Conservation (phyloP, 345 rosid species). For the Boechera stricta region DNA sequence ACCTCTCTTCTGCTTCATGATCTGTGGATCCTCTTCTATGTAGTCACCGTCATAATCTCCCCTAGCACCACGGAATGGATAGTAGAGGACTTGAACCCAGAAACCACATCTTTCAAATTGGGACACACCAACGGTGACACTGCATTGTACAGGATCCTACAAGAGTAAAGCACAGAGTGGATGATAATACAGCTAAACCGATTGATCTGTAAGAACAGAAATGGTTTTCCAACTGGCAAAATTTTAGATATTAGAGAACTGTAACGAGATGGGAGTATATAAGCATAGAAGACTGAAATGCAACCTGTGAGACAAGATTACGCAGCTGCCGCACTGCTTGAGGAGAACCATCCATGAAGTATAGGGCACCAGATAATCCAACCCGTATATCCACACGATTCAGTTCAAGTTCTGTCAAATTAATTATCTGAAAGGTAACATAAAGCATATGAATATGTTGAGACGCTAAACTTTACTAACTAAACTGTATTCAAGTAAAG, state of each 20-base stretch:
- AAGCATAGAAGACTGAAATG: conserved; percentile 33
- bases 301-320: conserved; percentile 94
- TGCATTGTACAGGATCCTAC: conserved; percentile 91
- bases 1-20: conserved; percentile 80
- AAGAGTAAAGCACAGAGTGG: conserved; percentile 34
- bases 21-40: conserved; percentile 88
- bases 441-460: conserved; percentile 11
- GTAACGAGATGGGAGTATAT: conserved; percentile 16
- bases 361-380: conserved; percentile 89
- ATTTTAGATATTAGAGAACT: conserved; percentile 5
- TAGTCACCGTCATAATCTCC: conserved; percentile 90
- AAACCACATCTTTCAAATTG: conserved; percentile 95
- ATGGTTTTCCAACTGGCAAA: background rate
- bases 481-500: conserved; percentile 29
- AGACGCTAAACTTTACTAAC: conserved; percentile 11
- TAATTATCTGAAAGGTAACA: conserved; percentile 68
- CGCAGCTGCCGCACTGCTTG: conserved; percentile 95
- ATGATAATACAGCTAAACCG: conserved; percentile 11
- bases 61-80: conserved; percentile 93
- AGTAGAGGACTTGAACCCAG: conserved; percentile 96
- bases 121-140: conserved; percentile 95
- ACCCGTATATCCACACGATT: conserved; percentile 94
- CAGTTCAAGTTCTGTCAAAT: conserved; percentile 90
- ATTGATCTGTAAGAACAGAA: conserved; percentile 18
- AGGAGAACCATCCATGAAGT: conserved; percentile 97